These are phyloP conservation scores for Sodiomyces alkalinus DNA, from an alignment of 2,329 filamentous ascomycete species.

Conservation along the genomic window DNA sequence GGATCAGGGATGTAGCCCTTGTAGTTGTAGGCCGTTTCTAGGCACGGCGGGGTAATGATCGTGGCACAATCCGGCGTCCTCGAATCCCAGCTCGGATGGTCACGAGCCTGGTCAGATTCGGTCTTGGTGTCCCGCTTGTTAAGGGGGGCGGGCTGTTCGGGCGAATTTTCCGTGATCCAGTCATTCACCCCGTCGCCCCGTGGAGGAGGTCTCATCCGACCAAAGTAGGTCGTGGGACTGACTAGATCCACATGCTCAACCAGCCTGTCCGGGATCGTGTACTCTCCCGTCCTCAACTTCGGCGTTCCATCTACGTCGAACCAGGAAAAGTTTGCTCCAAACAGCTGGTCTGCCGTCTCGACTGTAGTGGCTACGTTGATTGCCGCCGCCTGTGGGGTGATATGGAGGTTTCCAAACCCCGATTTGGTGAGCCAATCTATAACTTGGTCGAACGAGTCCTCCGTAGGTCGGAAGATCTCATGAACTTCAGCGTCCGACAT, in stretches of 20 bases:
- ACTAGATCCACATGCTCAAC: conserved; percentile 24
- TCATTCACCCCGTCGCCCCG: too few species aligned
- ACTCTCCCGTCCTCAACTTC: conserved; percentile 16
- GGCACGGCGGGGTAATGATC: conserved; percentile 28
- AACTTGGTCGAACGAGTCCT: conserved; percentile 9
- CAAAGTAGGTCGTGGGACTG: conserved; percentile 31
- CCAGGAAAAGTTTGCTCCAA: conserved; percentile 25
- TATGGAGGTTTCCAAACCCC: conserved; percentile 17
- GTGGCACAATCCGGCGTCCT: conserved; percentile 11
- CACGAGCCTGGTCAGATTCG: conserved; percentile 8
- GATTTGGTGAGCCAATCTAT: conserved; percentile 10
- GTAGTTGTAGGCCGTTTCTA: conserved; percentile 32
- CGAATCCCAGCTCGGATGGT: too few species aligned
- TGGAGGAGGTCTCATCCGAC: conserved; percentile 11
- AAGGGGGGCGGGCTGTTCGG: conserved; percentile 1
- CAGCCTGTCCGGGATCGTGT: conserved; percentile 18
- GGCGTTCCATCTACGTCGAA: conserved; percentile 20
- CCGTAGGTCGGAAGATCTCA: conserved; percentile 10
- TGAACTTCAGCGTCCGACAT: conserved; percentile 11
- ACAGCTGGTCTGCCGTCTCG: conserved; percentile 19
- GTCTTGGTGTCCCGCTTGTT: conserved; percentile 2
- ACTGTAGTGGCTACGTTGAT: conserved; percentile 14
- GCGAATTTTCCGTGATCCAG: too few species aligned
- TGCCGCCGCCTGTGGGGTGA: neutral
- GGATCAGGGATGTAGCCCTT: conserved; percentile 26